A percentile compares a stretch with the other conserved stretches of the same genome.
These are phyloP conservation scores for Bertia moriformis DNA, from an alignment of 2,329 filamentous ascomycete species.

Conservation along the genomic window DNA sequence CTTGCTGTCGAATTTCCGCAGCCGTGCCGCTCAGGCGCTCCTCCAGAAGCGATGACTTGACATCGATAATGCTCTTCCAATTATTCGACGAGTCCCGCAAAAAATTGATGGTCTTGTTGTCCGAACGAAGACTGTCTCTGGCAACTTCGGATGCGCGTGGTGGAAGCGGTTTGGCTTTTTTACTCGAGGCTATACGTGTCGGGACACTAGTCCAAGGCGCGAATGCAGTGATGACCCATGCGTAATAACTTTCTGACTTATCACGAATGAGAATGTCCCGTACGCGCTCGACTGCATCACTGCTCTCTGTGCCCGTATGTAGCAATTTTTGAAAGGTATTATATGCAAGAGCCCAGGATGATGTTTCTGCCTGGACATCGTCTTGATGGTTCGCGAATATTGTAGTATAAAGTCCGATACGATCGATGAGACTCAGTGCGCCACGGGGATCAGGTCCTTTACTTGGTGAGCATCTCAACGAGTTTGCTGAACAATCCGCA, in stretches of 20 bases:
- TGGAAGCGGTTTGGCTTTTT: not conserved
- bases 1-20: conserved; percentile 17
- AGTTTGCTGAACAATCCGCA: too few relatives aligned
- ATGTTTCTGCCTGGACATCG: not conserved
- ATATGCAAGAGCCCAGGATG: not conserved
- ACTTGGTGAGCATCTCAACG: too few relatives aligned
- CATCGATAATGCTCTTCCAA: not conserved
- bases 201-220: not conserved
- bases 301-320: not conserved
- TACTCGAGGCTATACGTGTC: not conserved
- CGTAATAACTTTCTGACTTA: not conserved
- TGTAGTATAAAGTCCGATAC: not conserved
- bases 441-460: not conserved
- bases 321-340: not conserved
- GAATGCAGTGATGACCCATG: not conserved
- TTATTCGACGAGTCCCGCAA: not conserved
- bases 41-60: conserved; percentile 9
- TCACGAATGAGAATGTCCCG: not conserved
- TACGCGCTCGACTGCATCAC: not conserved
- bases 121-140: not conserved
- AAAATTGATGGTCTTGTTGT: not conserved
- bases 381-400: not conserved
- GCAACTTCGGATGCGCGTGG: not conserved
- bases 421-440: not conserved
- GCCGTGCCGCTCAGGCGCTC: conserved; percentile 11